phyloP scores from a whole-genome alignment of 2,329 filamentous ascomycete species.

The Sclerotinia glacialis region DNA sequence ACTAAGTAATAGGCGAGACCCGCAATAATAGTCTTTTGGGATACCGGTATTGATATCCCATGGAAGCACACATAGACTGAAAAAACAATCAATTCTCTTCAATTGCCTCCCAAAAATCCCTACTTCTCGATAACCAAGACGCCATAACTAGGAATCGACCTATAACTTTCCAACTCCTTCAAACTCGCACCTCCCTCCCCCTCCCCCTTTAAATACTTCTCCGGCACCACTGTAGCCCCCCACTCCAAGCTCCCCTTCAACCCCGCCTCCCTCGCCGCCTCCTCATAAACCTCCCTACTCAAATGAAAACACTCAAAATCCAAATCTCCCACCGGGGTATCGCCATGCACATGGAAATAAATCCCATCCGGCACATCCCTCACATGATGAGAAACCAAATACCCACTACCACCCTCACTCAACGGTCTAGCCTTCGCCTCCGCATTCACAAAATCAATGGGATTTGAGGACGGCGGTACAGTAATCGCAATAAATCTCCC shows the following conservation, averaged over 20 bases:
- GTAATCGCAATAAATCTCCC: slow-evolving; percentile 41
- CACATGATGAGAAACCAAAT: slow-evolving; percentile 24
- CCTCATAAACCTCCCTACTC: slow-evolving; percentile 36
- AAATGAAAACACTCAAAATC: slow-evolving; percentile 37
- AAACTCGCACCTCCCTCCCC: slow-evolving; percentile 31
- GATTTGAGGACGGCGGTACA: slow-evolving; percentile 31
- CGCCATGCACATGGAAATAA: slow-evolving; percentile 25
- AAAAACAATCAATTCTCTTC: neutral
- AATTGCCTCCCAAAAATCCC: neutral
- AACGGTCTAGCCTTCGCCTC: slow-evolving; percentile 25
- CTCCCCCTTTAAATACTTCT: slow-evolving; percentile 29
- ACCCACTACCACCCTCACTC: slow-evolving; percentile 27
- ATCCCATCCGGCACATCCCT: slow-evolving; percentile 33
- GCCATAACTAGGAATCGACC: slow-evolving; percentile 32
- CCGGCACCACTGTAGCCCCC: slow-evolving; percentile 33
- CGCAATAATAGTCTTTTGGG: neutral
- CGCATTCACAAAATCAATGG: slow-evolving; percentile 29
- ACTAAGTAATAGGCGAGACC: neutral
- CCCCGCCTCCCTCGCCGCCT: slow-evolving; percentile 37
- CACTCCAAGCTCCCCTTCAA: slow-evolving; percentile 35
- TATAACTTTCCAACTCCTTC: slow-evolving; percentile 34
- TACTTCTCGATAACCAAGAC: slow-evolving; percentile 33
- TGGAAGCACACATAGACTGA: neutral
- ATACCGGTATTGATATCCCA: neutral
- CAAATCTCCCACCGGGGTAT: slow-evolving; percentile 30